These are phyloP conservation scores for Coemansia sp. DNA, from an alignment of 192 early-diverging fungal genomes.

Conservation along the genomic window DNA sequence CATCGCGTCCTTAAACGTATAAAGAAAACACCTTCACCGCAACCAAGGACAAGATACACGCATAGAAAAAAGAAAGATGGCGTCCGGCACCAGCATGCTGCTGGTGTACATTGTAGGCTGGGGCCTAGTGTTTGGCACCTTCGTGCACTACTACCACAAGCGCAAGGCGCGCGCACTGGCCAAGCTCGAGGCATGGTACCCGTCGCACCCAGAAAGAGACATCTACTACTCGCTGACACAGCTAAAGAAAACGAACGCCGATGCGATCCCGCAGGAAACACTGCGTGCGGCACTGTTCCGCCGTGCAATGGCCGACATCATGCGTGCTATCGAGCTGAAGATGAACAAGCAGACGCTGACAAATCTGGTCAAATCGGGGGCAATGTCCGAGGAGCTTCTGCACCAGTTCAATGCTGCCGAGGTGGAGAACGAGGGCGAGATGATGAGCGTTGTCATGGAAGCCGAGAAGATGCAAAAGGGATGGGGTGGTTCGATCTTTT, in stretches of 20 bases:
- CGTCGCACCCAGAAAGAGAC: slow-evolving; percentile 59
- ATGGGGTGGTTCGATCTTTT: slow-evolving; percentile 86
- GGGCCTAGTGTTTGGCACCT: slow-evolving; percentile 57
- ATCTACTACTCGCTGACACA: slow-evolving; percentile 66
- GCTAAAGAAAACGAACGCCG: slow-evolving; percentile 50
- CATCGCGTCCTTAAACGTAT: not conserved
- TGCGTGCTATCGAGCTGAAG: slow-evolving; percentile 69
- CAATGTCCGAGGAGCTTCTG: slow-evolving; percentile 81
- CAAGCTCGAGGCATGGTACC: slow-evolving; percentile 70
- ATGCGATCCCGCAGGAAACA: slow-evolving; percentile 58
- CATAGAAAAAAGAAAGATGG: slow-evolving; percentile 30
- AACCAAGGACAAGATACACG: too few species aligned
- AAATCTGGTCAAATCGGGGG: slow-evolving; percentile 72
- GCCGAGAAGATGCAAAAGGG: slow-evolving; percentile 74
- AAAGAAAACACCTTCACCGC: too few species aligned
- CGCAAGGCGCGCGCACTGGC: slow-evolving; percentile 48
- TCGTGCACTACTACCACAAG: slow-evolving; percentile 58
- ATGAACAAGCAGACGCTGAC: slow-evolving; percentile 78
- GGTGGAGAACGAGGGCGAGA: slow-evolving; percentile 73
- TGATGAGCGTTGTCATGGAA: slow-evolving; percentile 77
- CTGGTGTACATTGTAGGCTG: slow-evolving; percentile 55
- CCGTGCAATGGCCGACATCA: slow-evolving; percentile 78
- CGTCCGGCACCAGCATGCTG: slow-evolving; percentile 52
- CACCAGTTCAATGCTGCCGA: slow-evolving; percentile 75
- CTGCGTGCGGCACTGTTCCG: slow-evolving; percentile 73